These are phyloP conservation scores for Kockiozyma suomiensis DNA, from an alignment of 805 yeast species.

Conservation along the genomic window DNA sequence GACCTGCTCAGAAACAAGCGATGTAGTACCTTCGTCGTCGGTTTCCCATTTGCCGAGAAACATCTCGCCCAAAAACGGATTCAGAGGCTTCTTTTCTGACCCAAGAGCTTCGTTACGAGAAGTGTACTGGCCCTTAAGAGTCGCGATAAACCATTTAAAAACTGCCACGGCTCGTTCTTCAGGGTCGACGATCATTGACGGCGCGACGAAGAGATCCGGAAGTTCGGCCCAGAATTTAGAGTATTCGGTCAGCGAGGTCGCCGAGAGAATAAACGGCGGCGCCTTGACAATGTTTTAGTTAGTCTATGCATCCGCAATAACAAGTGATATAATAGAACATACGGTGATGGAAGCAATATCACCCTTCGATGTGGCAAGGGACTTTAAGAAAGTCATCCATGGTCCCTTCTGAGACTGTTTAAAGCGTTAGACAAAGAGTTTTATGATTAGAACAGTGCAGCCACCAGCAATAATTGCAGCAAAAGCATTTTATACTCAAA, in stretches of 20 bases:
- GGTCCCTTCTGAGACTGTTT: conserved; percentile 45
- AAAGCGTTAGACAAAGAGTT: too few relatives aligned
- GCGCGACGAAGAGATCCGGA: conserved; percentile 77
- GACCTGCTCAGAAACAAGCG: conserved; percentile 86
- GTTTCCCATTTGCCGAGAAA: conserved; percentile 84
- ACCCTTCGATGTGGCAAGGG: conserved; percentile 89
- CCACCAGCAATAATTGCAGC: too few relatives aligned
- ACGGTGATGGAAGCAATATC: conserved; percentile 84
- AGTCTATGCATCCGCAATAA: too few relatives aligned
- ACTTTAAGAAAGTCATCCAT: conserved; percentile 92
- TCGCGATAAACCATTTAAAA: conserved; percentile 86
- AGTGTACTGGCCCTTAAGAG: conserved; percentile 90
- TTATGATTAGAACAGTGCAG: too few relatives aligned
- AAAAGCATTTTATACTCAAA: background rate
- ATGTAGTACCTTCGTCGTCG: conserved; percentile 68
- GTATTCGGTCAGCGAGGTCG: conserved; percentile 85
- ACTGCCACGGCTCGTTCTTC: conserved; percentile 77
- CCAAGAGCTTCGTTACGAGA: conserved; percentile 90
- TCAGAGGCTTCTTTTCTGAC: conserved; percentile 94
- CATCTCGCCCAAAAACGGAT: conserved; percentile 93
- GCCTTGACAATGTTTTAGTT: conserved; percentile 48
- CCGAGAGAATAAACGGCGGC: conserved; percentile 93
- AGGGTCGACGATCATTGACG: conserved; percentile 51
- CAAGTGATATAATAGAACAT: background rate
- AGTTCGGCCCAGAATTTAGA: conserved; percentile 92